Conservation (phyloP, 2,329 filamentous ascomycete genomes). For the Colletotrichum euphorbiae region DNA sequence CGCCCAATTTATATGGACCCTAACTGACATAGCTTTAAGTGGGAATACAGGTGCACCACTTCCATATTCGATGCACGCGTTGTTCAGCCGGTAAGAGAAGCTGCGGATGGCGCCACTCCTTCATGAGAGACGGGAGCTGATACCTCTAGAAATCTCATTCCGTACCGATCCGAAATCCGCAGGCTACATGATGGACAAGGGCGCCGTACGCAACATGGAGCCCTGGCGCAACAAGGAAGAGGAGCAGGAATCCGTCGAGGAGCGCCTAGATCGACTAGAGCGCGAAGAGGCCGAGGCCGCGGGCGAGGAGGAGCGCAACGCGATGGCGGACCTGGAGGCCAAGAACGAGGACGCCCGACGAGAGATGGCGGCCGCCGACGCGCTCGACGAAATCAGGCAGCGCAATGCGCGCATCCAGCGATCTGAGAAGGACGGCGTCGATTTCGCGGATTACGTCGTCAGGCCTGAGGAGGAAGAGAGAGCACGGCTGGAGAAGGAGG, state of each 20-base stretch:
- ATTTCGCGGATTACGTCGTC: slow-evolving; percentile 66
- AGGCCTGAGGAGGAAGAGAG: slow-evolving; percentile 68
- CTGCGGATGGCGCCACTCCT: no score
- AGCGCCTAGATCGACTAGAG: slow-evolving; percentile 86
- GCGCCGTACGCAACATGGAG: slow-evolving; percentile 93
- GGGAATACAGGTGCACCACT: slow-evolving; percentile 86
- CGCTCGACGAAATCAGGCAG: slow-evolving; percentile 92
- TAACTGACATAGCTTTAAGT: slow-evolving; percentile 49
- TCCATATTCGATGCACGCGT: slow-evolving; percentile 83
- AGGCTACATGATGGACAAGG: slow-evolving; percentile 84
- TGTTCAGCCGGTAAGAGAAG: slow-evolving; percentile 57
- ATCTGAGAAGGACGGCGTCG: slow-evolving; percentile 74
- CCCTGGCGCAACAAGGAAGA: slow-evolving; percentile 78
- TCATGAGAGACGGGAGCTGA: no score
- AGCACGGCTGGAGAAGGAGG: slow-evolving; percentile 79
- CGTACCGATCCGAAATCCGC: slow-evolving; percentile 95
- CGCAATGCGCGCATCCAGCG: slow-evolving; percentile 89
- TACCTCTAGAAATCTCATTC: slow-evolving; percentile 78
- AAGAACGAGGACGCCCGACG: slow-evolving; percentile 93
- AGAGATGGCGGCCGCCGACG: slow-evolving; percentile 97
- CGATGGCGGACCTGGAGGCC: slow-evolving; percentile 94
- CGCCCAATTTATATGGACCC: no score
- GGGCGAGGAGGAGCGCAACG: slow-evolving; percentile 79
- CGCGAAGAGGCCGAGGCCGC: slow-evolving; percentile 74
- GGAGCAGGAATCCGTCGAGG: slow-evolving; percentile 84